Evolutionary conservation across 352 stramenopile genomes (phyloP), one percentile per base, ranked within the genome.

Genomic region (Globisporangium abappressorium): DNA sequence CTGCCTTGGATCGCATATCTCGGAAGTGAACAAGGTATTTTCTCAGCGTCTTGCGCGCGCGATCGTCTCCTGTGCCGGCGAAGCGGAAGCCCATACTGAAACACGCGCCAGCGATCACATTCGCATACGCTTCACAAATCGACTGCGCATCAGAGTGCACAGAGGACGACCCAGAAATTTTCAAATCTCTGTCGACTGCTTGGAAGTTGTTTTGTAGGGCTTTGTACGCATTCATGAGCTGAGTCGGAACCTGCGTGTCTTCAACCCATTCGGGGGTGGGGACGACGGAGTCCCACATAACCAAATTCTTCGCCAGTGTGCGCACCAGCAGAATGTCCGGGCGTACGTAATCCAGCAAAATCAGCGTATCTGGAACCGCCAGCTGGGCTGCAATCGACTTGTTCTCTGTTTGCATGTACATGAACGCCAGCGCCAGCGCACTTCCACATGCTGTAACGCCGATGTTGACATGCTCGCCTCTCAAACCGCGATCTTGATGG

Each of bases 321-420:
- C 97, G 88, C 47, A 99, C 84, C 38, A 98, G 72, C 22, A 99
- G 71, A 58, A 99, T 85, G 67, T 99, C 98, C 0, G 98, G 98
- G 24, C 98, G 91, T 30, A 98, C 92, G 54, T 97, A 97, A 63
- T 99, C 96, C 14, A 99, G 80, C 49, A 98, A 76, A 61, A 98
- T 98, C 46, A 98, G 82, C 11, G 97, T 99, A 49, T 98, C 83
- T 7, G 97, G 97, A 57, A 99, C 82, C 3, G 77, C 72, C 33
- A 99, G 75, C 30, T 93, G 87, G 22, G 85, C 85, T 14, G 89
- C 84, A 57, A 97, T 84, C 3, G 79, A 82, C 38, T 86, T 85
- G 76, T 97, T 98, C 65, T 89, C 84, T 36, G 85, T 99, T 70
- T 97, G 91, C 66, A 99, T 91, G 74, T 98, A 99, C 82, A 99